phyloP scores from a whole-genome alignment of 139 green algal species.

The Chlorella sp. region DNA sequence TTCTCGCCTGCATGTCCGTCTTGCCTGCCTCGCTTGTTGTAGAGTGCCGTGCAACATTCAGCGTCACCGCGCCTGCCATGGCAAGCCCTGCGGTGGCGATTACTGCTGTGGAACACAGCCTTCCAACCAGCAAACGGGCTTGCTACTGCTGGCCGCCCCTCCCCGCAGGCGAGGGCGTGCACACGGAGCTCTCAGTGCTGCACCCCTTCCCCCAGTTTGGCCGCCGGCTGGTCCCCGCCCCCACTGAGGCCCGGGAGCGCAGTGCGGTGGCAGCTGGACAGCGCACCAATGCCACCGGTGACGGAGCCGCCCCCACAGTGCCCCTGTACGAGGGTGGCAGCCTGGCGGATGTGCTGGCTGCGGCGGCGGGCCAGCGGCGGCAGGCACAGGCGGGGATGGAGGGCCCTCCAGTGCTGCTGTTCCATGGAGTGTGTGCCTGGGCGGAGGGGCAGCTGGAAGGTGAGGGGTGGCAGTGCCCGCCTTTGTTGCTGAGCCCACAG shows the following conservation, averaged over 20 bases:
- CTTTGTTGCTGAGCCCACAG: too few species aligned
- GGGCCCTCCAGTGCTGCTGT: conserved; percentile 33
- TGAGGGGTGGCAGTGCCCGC: background rate
- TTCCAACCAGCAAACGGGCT: too few species aligned
- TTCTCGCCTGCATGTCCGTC: background rate
- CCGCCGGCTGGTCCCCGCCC: conserved; percentile 11
- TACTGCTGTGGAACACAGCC: too few species aligned
- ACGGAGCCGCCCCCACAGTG: background rate
- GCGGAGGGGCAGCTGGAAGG: conserved; percentile 56
- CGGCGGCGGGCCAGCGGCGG: background rate
- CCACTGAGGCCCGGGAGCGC: background rate
- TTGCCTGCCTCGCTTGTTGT: too few species aligned
- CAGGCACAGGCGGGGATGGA: background rate
- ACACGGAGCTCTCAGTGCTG: conserved; percentile 40
- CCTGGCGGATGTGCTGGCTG: conserved; percentile 27
- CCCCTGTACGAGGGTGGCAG: conserved; percentile 30
- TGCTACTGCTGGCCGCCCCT: too few species aligned
- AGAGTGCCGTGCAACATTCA: too few species aligned
- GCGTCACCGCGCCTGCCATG: too few species aligned
- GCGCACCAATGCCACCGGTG: too few species aligned
- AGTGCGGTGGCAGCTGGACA: background rate
- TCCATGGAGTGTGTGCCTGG: conserved; percentile 52
- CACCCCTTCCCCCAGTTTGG: conserved; percentile 27
- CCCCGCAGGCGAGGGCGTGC: conserved; percentile 36
- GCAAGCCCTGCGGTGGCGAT: too few species aligned